Evolutionary conservation across 331 rosid genomes (phyloP).

Genomic region (Quercus phellos): DNA sequence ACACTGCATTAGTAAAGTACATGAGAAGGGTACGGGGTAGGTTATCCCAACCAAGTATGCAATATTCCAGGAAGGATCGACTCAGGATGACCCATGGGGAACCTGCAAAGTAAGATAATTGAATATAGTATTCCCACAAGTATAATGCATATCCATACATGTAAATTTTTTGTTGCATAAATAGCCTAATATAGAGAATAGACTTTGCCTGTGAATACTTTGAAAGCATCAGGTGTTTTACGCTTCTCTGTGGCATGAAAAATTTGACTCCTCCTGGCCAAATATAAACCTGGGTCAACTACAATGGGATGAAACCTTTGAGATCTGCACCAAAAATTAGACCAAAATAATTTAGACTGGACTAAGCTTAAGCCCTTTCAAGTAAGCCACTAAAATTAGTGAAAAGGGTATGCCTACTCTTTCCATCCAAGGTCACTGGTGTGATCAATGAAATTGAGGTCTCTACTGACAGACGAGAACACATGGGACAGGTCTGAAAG

Average conservation of each 20-base stretch:
- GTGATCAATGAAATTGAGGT: constrained; percentile 84
- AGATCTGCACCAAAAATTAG: constrained; percentile 35
- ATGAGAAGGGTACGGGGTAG: constrained; percentile 77
- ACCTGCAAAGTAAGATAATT: constrained; percentile 52
- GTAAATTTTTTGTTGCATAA: constrained; percentile 12
- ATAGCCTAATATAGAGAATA: constrained; percentile 12
- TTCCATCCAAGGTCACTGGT: constrained; percentile 96
- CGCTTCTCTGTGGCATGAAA: constrained; percentile 90
- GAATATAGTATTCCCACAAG: constrained; percentile 15
- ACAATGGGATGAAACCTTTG: constrained; percentile 78
- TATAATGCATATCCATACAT: not conserved
- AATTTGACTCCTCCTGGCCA: constrained; percentile 88
- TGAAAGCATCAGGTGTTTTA: constrained; percentile 73
- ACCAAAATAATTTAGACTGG: constrained; percentile 16
- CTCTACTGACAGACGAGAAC: constrained; percentile 75
- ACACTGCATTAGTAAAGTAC: constrained; percentile 81
- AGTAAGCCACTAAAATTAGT: constrained; percentile 6
- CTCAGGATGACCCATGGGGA: constrained; percentile 90
- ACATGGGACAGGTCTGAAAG: constrained; percentile 80
- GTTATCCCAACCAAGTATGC: constrained; percentile 94
- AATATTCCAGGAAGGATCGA: constrained; percentile 74
- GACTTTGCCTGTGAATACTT: constrained; percentile 78
- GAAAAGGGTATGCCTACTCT: constrained; percentile 55
- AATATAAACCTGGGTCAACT: constrained; percentile 78
- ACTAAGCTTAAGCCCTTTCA: constrained; percentile 3